Evolutionary conservation across 352 stramenopile genomes (phyloP).

Genomic region (Phytophthora quininea): DNA sequence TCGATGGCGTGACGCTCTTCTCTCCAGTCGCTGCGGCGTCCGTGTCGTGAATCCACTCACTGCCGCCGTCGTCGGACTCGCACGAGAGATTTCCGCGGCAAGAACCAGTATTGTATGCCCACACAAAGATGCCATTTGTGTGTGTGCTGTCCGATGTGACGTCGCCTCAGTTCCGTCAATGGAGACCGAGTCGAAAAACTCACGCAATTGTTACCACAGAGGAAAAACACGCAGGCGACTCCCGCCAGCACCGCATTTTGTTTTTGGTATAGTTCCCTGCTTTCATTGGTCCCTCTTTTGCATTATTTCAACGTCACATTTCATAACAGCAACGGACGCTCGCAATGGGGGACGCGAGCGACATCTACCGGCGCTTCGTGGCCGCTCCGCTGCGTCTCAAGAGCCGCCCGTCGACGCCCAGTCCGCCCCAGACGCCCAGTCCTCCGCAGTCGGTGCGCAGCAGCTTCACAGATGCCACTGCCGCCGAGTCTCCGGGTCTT

Average conservation of each 20-base stretch:
- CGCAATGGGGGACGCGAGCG: conserved; percentile 33
- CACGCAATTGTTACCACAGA: too few species aligned
- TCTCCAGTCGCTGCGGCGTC: neutral
- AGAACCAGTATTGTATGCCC: neutral
- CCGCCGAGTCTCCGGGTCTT: conserved; percentile 14
- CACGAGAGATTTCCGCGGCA: neutral
- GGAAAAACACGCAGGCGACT: too few species aligned
- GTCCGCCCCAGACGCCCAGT: neutral
- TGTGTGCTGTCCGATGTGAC: too few species aligned
- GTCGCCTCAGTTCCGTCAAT: too few species aligned
- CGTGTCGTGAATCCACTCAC: neutral
- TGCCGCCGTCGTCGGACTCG: neutral
- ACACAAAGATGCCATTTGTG: neutral
- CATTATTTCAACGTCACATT: neutral
- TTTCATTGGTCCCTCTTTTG: neutral
- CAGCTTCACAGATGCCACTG: conserved; percentile 13
- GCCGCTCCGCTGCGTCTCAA: conserved; percentile 54
- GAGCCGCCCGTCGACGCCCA: conserved; percentile 10
- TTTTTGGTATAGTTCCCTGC: too few species aligned
- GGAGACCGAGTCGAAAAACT: too few species aligned
- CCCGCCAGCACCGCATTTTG: too few species aligned
- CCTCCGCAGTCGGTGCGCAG: conserved; percentile 3
- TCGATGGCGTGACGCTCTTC: neutral
- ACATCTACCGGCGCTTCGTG: conserved; percentile 56
- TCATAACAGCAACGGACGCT: too few species aligned